Percentiles rank a stretch among this genome's conserved stretches.
These are phyloP conservation scores for Candida qinlingensis DNA, from an alignment of 805 yeast species.

Conservation along the genomic window DNA sequence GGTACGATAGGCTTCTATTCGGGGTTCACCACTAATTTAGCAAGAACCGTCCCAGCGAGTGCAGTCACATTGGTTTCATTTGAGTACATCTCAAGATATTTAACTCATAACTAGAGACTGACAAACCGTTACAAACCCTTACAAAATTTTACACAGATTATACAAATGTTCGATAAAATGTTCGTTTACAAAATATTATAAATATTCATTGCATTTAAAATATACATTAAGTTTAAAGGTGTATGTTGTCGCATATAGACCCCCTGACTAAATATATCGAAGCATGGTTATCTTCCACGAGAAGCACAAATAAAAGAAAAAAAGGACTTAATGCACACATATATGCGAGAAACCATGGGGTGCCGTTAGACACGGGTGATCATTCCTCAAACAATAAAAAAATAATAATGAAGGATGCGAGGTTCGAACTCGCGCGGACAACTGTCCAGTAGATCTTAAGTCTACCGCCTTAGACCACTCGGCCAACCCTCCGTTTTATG, in stretches of 20 bases:
- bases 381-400: neutral
- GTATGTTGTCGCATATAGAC: too few species aligned
- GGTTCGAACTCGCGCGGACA: slow-evolving; percentile 9
- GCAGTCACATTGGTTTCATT: slow-evolving; percentile 94
- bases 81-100: slow-evolving; percentile 52
- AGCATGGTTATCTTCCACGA: neutral
- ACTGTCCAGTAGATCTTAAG: slow-evolving; percentile 7
- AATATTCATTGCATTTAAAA: too few species aligned
- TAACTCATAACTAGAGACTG: slow-evolving; percentile 6
- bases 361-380: neutral
- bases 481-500: slow-evolving; percentile 5
- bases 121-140: neutral
- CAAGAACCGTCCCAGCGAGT: slow-evolving; percentile 90
- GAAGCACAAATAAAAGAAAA: neutral
- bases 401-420: slow-evolving; percentile 6
- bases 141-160: neutral
- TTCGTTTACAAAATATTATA: too few species aligned
- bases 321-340: too few species aligned
- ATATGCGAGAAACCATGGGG: too few species aligned
- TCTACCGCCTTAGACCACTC: slow-evolving; percentile 9
- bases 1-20: slow-evolving; percentile 83
- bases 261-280: too few species aligned
- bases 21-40: slow-evolving; percentile 80
- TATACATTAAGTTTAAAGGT: too few species aligned
- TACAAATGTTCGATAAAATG: too few species aligned